phyloP scores from a whole-genome alignment of 179 eudicot species.

The Carnegiea gigantea region DNA sequence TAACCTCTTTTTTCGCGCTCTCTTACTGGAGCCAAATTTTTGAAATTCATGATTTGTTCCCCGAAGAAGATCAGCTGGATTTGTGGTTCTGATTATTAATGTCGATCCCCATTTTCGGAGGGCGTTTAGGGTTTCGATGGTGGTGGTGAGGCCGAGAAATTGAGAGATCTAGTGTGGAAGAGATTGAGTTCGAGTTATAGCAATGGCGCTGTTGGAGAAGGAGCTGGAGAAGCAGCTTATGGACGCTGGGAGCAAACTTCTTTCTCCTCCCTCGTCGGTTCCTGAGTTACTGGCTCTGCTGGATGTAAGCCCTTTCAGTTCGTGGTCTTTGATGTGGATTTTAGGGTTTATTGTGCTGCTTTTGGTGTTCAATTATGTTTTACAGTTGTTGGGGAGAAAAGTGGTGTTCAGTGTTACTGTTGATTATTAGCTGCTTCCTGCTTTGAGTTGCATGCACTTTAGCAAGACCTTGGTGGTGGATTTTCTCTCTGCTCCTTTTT shows the following conservation, averaged over 20 bases:
- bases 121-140: conserved; percentile 26
- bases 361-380: background rate
- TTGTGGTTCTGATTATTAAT: background rate
- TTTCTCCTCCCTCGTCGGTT: conserved; percentile 43
- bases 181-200: background rate
- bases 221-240: conserved; percentile 54
- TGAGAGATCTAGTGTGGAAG: conserved; percentile 18
- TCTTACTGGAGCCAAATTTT: background rate
- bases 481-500: background rate
- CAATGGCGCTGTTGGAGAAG: conserved; percentile 35
- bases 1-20: conserved; percentile 18
- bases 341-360: background rate
- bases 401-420: background rate
- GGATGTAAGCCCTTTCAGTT: conserved; percentile 42
- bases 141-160: conserved; percentile 15
- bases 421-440: background rate
- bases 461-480: background rate
- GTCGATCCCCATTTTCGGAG: background rate
- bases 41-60: background rate
- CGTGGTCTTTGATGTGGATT: background rate
- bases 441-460: conserved; percentile 10
- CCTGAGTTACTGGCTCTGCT: conserved; percentile 57
- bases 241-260: conserved; percentile 56
- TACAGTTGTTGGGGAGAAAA: background rate
- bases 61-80: background rate